Percentiles rank a stretch among this genome's conserved stretches.
These are phyloP conservation scores for Lenzites betulinus DNA, from an alignment of 768 basidiomycete genomes.

Conservation along the genomic window DNA sequence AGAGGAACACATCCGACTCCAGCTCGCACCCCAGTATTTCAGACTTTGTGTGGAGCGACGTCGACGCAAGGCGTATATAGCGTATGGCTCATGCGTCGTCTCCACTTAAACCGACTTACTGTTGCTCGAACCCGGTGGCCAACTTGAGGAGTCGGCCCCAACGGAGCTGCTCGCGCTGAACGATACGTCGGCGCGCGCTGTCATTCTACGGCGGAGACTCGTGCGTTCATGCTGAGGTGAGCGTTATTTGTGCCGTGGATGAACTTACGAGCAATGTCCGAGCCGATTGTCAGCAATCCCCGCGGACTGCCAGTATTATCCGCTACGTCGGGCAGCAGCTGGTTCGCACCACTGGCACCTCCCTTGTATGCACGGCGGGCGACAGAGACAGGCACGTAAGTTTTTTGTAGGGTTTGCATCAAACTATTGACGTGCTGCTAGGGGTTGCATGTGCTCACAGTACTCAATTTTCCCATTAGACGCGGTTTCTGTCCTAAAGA, in stretches of 20 bases:
- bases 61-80: neutral
- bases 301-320: neutral
- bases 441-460: neutral
- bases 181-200: neutral
- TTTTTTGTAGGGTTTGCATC: neutral
- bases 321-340: too few relatives aligned
- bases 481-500: too few relatives aligned
- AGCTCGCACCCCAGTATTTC: neutral
- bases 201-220: neutral
- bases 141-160: neutral
- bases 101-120: neutral
- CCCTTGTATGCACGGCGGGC: neutral
- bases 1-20: neutral
- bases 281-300: neutral
- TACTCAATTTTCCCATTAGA: too few relatives aligned
- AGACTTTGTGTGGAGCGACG: neutral
- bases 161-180: neutral
- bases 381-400: neutral
- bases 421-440: neutral
- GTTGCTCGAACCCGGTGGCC: neutral
- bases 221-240: neutral
- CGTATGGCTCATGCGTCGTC: neutral
- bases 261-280: neutral
- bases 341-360: too few relatives aligned
- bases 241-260: neutral